Percentiles rank a stretch among this genome's conserved stretches.
Conservation (phyloP, 805 yeast genomes). For the Martiniozyma abietophila region DNA sequence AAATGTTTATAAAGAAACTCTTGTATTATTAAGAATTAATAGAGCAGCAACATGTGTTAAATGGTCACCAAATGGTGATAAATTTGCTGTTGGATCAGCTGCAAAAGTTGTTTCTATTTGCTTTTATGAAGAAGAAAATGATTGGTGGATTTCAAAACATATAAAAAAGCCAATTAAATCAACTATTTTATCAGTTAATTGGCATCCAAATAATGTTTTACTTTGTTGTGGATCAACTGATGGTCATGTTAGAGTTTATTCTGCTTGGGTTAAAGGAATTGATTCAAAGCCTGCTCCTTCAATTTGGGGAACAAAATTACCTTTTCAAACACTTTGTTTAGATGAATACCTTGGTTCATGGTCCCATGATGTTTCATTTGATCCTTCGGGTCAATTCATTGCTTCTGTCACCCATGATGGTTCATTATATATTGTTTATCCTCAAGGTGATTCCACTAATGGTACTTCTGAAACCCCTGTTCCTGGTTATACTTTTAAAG, state of each 20-base stretch:
- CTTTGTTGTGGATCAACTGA: conserved; percentile 90
- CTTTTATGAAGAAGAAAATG: conserved; percentile 90
- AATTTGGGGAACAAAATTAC: conserved; percentile 91
- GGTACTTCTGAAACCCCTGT: conserved; percentile 45
- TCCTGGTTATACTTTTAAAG: conserved; percentile 43
- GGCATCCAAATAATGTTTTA: conserved; percentile 92
- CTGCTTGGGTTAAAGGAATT: conserved; percentile 80
- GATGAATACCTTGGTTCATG: conserved; percentile 74
- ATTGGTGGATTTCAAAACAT: conserved; percentile 99
- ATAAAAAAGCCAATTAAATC: conserved; percentile 91
- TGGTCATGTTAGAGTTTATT: conserved; percentile 83
- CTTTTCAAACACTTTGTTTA: conserved; percentile 86
- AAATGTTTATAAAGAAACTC: conserved; percentile 69
- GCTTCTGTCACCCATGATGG: conserved; percentile 87
- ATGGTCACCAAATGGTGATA: conserved; percentile 93
- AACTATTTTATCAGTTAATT: conserved; percentile 69
- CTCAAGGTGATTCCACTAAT: conserved; percentile 47
- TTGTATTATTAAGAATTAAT: conserved; percentile 85
- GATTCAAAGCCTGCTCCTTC: conserved; percentile 76
- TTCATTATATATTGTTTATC: conserved; percentile 64
- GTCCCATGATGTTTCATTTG: conserved; percentile 86
- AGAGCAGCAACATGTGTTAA: conserved; percentile 90
- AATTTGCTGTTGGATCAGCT: conserved; percentile 96
- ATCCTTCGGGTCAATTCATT: conserved; percentile 66
- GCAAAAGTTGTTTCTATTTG: conserved; percentile 93